Base-by-base conservation (phyloP, 495 filamentous ascomycete species). In the Hypoxylon trugodes region DNA sequence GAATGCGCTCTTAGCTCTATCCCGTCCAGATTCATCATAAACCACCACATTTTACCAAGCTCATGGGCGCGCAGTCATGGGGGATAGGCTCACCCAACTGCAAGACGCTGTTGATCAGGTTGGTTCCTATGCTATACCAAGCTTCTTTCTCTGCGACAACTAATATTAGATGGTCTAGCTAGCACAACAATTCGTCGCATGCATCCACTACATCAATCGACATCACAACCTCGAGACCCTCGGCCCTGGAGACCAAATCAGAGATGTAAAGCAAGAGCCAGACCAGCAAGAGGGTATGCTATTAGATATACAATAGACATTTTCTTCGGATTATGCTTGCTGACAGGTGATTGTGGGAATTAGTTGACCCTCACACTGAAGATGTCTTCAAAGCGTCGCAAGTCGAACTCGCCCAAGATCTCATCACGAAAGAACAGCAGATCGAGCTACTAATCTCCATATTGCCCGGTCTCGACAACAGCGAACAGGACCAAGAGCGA, bases 61-160 rank as follows among this genome's bases (percentile, higher is more conserved):
- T 35, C 4, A 47, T 24, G 21, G 16, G 35, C 25, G 35, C 50
- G 30, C 32, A 68, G 78, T 42, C 51, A 97, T 97, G 94, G 90
- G 89, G 0, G 95, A 98, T 75, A 84, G 89, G 37, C 84, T 98
- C 33, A 97, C 95, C 3, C 93, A 97, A 73, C 84, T 98, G 35
- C 95, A 98, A 80, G 93, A 96, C 73, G 90, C 91, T 72, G 88
- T 96, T 53, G 94, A 98, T 73, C 88, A 96, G 80, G 92, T 94
- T 32, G 43, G 64, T 2, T 4, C 18, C 1, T 30, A n/a, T 35
- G 10, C 15, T 13, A 2, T 30, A 38, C 4, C 38, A 26, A 21
- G 8, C 28, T n/a, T 4, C 46, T 10, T 24, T 6, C n/a, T 38
- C 2, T 33, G 15, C 7, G 7, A 42, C 12, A 8, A 53, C 49